Evolutionary conservation across 2,329 filamentous ascomycete genomes (phyloP).

Genomic region (Mycosphaerella sp.): DNA sequence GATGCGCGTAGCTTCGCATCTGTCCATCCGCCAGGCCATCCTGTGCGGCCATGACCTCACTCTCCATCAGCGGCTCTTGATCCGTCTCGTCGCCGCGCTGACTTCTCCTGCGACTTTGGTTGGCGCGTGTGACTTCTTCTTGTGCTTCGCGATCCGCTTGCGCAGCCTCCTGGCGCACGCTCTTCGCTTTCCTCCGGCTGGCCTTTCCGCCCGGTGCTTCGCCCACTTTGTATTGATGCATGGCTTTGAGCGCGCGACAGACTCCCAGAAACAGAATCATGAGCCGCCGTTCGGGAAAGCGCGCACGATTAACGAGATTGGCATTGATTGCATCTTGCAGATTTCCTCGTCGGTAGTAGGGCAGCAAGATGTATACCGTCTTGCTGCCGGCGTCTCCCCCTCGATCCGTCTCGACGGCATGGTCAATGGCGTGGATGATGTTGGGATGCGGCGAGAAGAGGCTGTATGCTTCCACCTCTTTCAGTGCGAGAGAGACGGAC

Average conservation of each 20-base stretch:
- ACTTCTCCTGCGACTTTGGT: conserved; percentile 38
- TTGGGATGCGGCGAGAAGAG: conserved; percentile 76
- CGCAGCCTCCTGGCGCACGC: conserved; percentile 50
- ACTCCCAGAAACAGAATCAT: conserved; percentile 91
- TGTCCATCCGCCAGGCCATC: conserved; percentile 63
- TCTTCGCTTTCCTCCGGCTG: conserved; percentile 50
- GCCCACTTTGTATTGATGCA: conserved; percentile 79
- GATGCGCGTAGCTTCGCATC: conserved; percentile 77
- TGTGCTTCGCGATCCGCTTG: conserved; percentile 46
- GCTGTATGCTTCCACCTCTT: conserved; percentile 94
- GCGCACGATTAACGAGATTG: conserved; percentile 89
- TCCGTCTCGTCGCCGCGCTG: conserved; percentile 47
- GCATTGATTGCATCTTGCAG: conserved; percentile 98
- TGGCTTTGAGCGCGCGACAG: conserved; percentile 75
- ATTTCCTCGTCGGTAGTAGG: conserved; percentile 92
- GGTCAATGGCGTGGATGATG: conserved; percentile 81
- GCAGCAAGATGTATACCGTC: conserved; percentile 92
- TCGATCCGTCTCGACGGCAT: conserved; percentile 69
- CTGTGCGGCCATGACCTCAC: conserved; percentile 61
- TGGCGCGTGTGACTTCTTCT: conserved; percentile 43
- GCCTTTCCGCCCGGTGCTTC: conserved; percentile 47
- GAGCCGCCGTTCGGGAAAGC: conserved; percentile 78
- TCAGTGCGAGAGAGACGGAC: conserved; percentile 88
- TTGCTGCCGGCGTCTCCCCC: conserved; percentile 60
- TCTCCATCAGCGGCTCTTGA: conserved; percentile 72